These are phyloP conservation scores for Petunia axillaris DNA, from an alignment of 257 asterid species.

Conservation along the genomic window DNA sequence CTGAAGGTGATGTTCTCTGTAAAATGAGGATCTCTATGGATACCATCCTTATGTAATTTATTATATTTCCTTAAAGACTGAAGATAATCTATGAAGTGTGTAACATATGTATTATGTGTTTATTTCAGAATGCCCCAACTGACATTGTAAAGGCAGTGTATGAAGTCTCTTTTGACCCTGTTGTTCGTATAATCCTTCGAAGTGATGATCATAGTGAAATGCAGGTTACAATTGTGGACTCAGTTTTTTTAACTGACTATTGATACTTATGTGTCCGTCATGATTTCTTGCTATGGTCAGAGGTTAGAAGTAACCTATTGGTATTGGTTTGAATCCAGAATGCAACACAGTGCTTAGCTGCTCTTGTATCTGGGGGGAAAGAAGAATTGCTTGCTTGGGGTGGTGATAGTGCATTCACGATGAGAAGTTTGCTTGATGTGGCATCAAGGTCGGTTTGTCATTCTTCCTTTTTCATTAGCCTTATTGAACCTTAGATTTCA, in stretches of 20 bases:
- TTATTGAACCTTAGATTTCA: slow-evolving; percentile 7
- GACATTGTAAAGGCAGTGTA: slow-evolving; percentile 77
- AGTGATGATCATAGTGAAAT: slow-evolving; percentile 88
- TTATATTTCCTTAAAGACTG: background rate
- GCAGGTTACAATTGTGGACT: slow-evolving; percentile 61
- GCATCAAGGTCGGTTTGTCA: slow-evolving; percentile 77
- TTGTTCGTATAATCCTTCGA: slow-evolving; percentile 72
- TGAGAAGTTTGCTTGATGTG: slow-evolving; percentile 93
- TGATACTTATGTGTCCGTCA: background rate
- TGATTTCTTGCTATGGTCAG: background rate
- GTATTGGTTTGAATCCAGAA: slow-evolving; percentile 54
- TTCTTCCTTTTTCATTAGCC: slow-evolving; percentile 18
- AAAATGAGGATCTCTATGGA: slow-evolving; percentile 14
- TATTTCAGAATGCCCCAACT: slow-evolving; percentile 72
- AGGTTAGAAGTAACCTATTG: slow-evolving; percentile 27
- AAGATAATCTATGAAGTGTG: slow-evolving; percentile 19
- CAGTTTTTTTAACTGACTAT: slow-evolving; percentile 8
- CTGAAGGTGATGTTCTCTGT: slow-evolving; percentile 58
- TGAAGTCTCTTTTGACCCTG: slow-evolving; percentile 77
- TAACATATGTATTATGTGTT: background rate
- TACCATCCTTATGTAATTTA: background rate
- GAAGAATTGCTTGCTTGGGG: slow-evolving; percentile 86
- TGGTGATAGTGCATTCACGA: slow-evolving; percentile 82
- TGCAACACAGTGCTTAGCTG: slow-evolving; percentile 93
- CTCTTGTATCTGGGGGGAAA: slow-evolving; percentile 81